A percentile compares a stretch with the other conserved stretches of the same genome.
These are phyloP conservation scores for Crepidotus variabilis DNA, from an alignment of 768 basidiomycete species.

Conservation along the genomic window DNA sequence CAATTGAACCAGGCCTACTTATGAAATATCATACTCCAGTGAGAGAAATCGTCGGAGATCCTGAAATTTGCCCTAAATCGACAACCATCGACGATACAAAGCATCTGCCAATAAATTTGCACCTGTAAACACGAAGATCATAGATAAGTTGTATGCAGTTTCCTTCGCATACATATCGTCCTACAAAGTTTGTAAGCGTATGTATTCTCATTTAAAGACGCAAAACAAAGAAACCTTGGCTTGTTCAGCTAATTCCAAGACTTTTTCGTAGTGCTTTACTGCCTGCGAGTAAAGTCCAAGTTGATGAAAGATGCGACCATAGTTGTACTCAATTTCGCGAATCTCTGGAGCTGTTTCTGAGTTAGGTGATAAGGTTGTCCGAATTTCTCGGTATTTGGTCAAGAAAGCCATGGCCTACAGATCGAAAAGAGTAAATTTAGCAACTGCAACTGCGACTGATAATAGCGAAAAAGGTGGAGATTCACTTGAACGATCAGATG, in stretches of 20 bases:
- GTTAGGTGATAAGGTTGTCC: slow-evolving; percentile 25
- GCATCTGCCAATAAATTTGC: slow-evolving; percentile 65
- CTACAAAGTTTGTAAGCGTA: slow-evolving; percentile 8
- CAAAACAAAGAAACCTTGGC: slow-evolving; percentile 26
- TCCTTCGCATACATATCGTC: slow-evolving; percentile 62
- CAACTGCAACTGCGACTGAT: neutral
- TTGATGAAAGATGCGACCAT: slow-evolving; percentile 89
- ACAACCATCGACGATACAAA: slow-evolving; percentile 80
- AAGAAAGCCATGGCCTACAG: slow-evolving; percentile 82
- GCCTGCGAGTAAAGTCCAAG: slow-evolving; percentile 84
- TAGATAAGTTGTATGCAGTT: slow-evolving; percentile 84
- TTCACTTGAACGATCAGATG: slow-evolving; percentile 72
- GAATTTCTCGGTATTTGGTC: slow-evolving; percentile 70
- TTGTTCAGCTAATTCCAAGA: slow-evolving; percentile 58
- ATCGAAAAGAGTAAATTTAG: neutral
- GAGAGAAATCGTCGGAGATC: too few species aligned
- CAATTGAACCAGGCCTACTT: too few species aligned
- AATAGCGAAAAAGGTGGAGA: neutral
- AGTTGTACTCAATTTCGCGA: slow-evolving; percentile 90
- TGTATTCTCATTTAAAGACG: slow-evolving; percentile 1
- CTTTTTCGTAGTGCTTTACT: slow-evolving; percentile 78
- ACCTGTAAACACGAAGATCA: slow-evolving; percentile 79
- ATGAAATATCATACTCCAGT: too few species aligned
- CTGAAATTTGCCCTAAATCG: slow-evolving; percentile 51
- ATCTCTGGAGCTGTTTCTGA: slow-evolving; percentile 31